These are phyloP conservation scores for Breynia disticha DNA, from an alignment of 441 rosid genomes.

Conservation along the genomic window DNA sequence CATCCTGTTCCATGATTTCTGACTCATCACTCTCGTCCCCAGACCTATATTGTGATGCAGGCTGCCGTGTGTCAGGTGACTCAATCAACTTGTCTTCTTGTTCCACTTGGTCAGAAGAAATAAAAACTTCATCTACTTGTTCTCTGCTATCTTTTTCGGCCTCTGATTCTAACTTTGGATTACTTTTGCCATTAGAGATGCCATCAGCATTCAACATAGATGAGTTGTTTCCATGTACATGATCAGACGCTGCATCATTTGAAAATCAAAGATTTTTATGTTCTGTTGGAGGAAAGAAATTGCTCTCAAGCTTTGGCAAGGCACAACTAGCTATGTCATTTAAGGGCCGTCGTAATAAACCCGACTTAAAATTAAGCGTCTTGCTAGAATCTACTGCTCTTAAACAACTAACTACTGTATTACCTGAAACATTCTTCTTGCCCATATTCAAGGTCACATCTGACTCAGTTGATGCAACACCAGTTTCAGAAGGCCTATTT, in stretches of 20 bases:
- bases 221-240: background rate
- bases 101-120: slow-evolving; percentile 30
- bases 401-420: slow-evolving; percentile 45
- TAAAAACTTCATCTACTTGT: slow-evolving; percentile 24
- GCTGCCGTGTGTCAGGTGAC: slow-evolving; percentile 30
- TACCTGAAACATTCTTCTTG: slow-evolving; percentile 29
- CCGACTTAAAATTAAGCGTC: slow-evolving; percentile 28
- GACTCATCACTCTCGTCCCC: slow-evolving; percentile 71
- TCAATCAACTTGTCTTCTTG: slow-evolving; percentile 32
- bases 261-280: background rate
- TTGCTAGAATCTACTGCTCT: slow-evolving; percentile 28
- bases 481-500: slow-evolving; percentile 33
- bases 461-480: slow-evolving; percentile 32
- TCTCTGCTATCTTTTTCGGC: slow-evolving; percentile 25
- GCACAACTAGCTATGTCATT: slow-evolving; percentile 24
- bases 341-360: slow-evolving; percentile 22
- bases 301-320: slow-evolving; percentile 25
- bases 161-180: slow-evolving; percentile 28
- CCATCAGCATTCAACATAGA: background rate
- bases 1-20: slow-evolving; percentile 86
- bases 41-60: slow-evolving; percentile 31
- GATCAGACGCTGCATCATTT: slow-evolving; percentile 7
- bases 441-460: slow-evolving; percentile 27
- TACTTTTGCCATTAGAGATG: slow-evolving; percentile 6
- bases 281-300: slow-evolving; percentile 6